These are phyloP conservation scores for Euclidium syriacum DNA, from an alignment of 345 rosid species.

Conservation along the genomic window DNA sequence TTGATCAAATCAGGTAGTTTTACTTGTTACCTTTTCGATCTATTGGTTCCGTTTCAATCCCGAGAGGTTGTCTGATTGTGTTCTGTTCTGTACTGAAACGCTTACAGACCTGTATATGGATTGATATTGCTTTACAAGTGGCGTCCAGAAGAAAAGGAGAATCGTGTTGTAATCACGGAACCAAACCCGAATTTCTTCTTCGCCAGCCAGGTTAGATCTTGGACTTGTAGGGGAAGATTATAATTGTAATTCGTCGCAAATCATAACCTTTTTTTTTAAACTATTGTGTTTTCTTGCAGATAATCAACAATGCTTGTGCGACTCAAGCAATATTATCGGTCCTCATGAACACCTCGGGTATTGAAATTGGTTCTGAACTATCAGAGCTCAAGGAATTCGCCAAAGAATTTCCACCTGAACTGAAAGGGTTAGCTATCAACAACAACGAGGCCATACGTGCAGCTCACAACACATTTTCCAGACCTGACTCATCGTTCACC, in stretches of 20 bases:
- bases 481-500: slow-evolving; percentile 18
- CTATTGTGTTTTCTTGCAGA: slow-evolving; percentile 16
- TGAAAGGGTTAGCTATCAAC: slow-evolving; percentile 34
- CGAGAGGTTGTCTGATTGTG: neutral
- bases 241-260: neutral
- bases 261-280: neutral
- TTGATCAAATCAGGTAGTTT: slow-evolving; percentile 22
- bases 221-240: neutral
- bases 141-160: slow-evolving; percentile 35
- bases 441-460: slow-evolving; percentile 32
- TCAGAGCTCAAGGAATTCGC: slow-evolving; percentile 27
- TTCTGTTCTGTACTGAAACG: neutral
- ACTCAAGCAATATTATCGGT: slow-evolving; percentile 29
- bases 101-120: slow-evolving; percentile 33
- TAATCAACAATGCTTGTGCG: slow-evolving; percentile 33
- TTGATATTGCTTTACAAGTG: slow-evolving; percentile 34
- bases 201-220: slow-evolving; percentile 27
- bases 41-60: neutral
- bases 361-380: slow-evolving; percentile 27
- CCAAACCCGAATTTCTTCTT: slow-evolving; percentile 36
- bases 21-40: neutral
- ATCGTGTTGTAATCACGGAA: slow-evolving; percentile 30
- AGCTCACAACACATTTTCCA: slow-evolving; percentile 34
- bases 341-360: slow-evolving; percentile 29
- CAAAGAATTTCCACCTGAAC: slow-evolving; percentile 35